These are phyloP conservation scores for Suhomyces xylopsoci DNA, from an alignment of 805 yeast genomes.

Conservation along the genomic window DNA sequence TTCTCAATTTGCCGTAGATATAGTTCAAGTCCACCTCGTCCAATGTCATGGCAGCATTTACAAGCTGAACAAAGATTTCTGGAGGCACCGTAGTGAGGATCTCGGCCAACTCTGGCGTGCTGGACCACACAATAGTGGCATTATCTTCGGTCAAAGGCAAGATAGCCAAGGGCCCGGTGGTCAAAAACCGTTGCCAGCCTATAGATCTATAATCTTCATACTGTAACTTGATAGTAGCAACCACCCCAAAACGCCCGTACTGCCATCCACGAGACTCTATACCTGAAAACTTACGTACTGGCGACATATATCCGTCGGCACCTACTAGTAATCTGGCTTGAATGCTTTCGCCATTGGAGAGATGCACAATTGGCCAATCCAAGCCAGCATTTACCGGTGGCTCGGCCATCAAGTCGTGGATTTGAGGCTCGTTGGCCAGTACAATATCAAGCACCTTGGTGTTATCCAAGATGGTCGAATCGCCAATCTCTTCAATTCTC, in stretches of 20 bases:
- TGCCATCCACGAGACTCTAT: conserved; percentile 92
- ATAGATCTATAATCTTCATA: conserved; percentile 64
- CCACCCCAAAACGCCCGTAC: conserved; percentile 86
- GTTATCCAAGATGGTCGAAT: conserved; percentile 49
- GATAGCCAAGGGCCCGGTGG: conserved; percentile 90
- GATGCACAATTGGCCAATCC: conserved; percentile 75
- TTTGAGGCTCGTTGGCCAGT: conserved; percentile 10
- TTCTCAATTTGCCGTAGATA: conserved; percentile 46
- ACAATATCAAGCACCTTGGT: conserved; percentile 63
- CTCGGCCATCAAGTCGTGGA: conserved; percentile 17
- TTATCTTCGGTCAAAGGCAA: conserved; percentile 82
- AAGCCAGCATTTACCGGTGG: conserved; percentile 22
- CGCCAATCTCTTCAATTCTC: conserved; percentile 35
- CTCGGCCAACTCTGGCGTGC: conserved; percentile 70
- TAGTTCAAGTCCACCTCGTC: conserved; percentile 73
- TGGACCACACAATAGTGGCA: conserved; percentile 94
- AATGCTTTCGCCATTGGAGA: conserved; percentile 61
- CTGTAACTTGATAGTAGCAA: conserved; percentile 77
- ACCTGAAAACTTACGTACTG: conserved; percentile 77
- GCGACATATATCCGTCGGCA: conserved; percentile 94
- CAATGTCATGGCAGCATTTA: conserved; percentile 85
- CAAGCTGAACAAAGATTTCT: conserved; percentile 60
- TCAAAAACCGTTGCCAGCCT: conserved; percentile 93
- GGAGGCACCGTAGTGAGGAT: conserved; percentile 57
- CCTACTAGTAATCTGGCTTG: conserved; percentile 82